Conservation (phyloP, 345 rosid genomes). For the Mangifera indica region DNA sequence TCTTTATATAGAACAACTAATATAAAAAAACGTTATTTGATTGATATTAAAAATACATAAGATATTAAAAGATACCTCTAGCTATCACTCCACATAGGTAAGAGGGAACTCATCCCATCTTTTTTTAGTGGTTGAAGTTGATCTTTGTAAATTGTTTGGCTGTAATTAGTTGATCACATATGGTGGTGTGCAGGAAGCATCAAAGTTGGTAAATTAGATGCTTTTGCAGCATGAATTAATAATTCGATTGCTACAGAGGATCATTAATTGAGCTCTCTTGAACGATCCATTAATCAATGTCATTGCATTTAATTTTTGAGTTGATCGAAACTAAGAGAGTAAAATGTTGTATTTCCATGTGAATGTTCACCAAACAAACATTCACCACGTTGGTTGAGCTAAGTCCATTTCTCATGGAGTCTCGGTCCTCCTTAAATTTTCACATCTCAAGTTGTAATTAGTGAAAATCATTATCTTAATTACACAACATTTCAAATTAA, state of each 20-base stretch:
- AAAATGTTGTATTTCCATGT: constrained; percentile 38
- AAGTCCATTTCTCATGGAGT: constrained; percentile 39
- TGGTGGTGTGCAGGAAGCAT: constrained; percentile 12
- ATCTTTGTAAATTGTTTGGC: neutral
- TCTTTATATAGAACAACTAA: too few relatives aligned
- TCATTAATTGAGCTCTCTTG: constrained; percentile 14
- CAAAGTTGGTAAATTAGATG: constrained; percentile 9
- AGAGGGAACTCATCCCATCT: too few relatives aligned
- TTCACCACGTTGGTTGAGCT: constrained; percentile 62
- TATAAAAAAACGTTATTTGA: too few relatives aligned
- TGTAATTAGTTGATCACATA: neutral
- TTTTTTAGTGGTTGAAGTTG: neutral
- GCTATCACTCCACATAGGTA: too few relatives aligned
- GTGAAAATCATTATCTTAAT: constrained; percentile 30
- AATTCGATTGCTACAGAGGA: constrained; percentile 2
- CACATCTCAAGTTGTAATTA: neutral
- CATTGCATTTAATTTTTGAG: neutral
- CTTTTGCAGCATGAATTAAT: neutral
- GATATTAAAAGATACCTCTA: too few relatives aligned
- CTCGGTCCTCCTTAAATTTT: constrained; percentile 22
- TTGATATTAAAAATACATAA: too few relatives aligned
- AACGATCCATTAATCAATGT: constrained; percentile 11
- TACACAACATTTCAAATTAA: neutral
- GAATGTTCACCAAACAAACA: constrained; percentile 73
- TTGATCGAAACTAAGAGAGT: constrained; percentile 7